Evolutionary conservation across 176 grass and related monocot species (phyloP), one percentile per base, ranked within the genome.

Genomic region (Miscanthus lutarioriparius): DNA sequence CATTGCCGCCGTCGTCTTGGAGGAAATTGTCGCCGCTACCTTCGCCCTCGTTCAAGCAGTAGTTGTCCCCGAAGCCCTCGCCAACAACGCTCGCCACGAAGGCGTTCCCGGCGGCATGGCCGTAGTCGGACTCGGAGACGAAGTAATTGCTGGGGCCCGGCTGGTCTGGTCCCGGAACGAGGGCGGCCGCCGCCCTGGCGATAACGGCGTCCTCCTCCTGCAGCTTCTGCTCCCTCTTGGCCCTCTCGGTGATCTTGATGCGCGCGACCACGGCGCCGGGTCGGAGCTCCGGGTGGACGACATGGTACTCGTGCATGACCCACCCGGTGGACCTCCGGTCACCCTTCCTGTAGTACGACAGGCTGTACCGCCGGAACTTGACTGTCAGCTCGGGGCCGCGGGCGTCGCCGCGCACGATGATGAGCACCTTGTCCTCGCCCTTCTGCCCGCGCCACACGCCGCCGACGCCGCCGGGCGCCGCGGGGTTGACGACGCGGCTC

Each of bases 221-320:
- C 26, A 35, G 10, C 39, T 3, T 40, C 81, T 0, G 27, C 10
- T 10, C 2, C 54, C 20, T 58, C 54, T 65, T 85, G 47, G 0
- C 2, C 40, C 0, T 64, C 11, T 48, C 27, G n/a, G 76, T 14
- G 56, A 64, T 6, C 67, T 28, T 80, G 85, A 81, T 10, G 35
- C 85, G 85, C 23, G 17, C 32, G 32, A 86, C 22, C 17, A 86
- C 69, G 43, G 26, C 64, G 69, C 12, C 17, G 4, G 77, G 17
- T 36, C 19, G 83, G 37, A 13, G 27, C 53, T 3, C 45, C 54
- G 54, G 36, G 14, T 10, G 47, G 77, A 78, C 47, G 54, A 58
- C 54, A 2, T 85, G 32, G 19, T 78, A 85, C 4, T 78, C 74
- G 5, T 59, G 48, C 85, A 87, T 87, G 36, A 87, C 79, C 63